Conservation (phyloP, 2,329 filamentous ascomycete genomes). For the Cercospora citrullina region DNA sequence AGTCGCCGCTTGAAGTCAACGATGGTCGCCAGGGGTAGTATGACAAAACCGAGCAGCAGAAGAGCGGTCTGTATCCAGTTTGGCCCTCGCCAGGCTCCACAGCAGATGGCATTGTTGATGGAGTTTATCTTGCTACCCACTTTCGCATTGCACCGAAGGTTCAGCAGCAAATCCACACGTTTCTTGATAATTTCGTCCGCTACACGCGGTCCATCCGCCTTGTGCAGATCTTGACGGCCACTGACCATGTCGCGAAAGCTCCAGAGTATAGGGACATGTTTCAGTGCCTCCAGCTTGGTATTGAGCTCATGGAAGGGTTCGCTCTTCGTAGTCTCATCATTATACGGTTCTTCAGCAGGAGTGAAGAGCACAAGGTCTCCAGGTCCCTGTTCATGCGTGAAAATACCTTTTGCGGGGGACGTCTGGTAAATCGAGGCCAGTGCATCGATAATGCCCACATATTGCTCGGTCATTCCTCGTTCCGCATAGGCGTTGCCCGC, state of each 20-base stretch:
- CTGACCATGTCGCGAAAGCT: slow-evolving; percentile 53
- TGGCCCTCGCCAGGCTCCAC: slow-evolving; percentile 47
- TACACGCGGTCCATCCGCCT: slow-evolving; percentile 49
- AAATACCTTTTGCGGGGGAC: slow-evolving; percentile 23
- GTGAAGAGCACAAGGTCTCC: slow-evolving; percentile 45
- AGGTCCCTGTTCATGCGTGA: slow-evolving; percentile 18
- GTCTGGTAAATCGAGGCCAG: slow-evolving; percentile 38
- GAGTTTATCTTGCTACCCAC: slow-evolving; percentile 42
- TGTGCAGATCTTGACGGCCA: slow-evolving; percentile 42
- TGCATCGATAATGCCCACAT: slow-evolving; percentile 49
- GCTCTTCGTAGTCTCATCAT: slow-evolving; percentile 40
- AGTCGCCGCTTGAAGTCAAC: slow-evolving; percentile 14
- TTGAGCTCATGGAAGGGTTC: slow-evolving; percentile 52
- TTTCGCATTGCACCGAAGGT: slow-evolving; percentile 56
- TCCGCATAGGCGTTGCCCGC: slow-evolving; percentile 58
- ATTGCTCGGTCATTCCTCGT: slow-evolving; percentile 48
- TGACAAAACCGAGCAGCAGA: slow-evolving; percentile 36
- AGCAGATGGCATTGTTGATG: slow-evolving; percentile 55
- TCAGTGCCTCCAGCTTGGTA: slow-evolving; percentile 48
- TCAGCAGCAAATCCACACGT: slow-evolving; percentile 57
- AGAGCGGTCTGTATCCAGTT: slow-evolving; percentile 42
- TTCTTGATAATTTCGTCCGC: slow-evolving; percentile 48
- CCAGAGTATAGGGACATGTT: slow-evolving; percentile 49
- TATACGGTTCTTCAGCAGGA: slow-evolving; percentile 49
- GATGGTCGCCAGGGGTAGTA: slow-evolving; percentile 32